Evolutionary conservation across 352 stramenopile genomes (phyloP), one percentile per base, ranked within the genome.

Genomic region (Phytophthora foliorum): DNA sequence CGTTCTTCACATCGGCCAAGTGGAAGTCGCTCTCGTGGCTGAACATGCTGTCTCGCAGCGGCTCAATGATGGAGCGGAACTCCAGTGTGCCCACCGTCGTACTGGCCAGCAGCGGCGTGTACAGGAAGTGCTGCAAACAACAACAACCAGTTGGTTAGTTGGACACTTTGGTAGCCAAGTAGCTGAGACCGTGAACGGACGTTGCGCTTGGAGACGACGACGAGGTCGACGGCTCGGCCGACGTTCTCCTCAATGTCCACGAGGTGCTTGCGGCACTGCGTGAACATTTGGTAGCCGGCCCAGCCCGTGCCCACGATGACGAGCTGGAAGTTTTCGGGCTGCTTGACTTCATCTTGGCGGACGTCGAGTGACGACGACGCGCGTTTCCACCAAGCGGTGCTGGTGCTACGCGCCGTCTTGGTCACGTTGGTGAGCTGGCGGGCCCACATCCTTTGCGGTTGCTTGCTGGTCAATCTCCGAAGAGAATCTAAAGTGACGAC

Each of bases 31-130:
- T 74, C 68, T 94, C 75, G 72, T 91, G 70, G 36, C 84, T 83
- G 59, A 93, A 85, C 51, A 78, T 79, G 27, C 67, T 88, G 67
- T 93, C 97, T 2, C 97, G 91, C 44, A 99, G 82, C 13, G 97
- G 97, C 75, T 99, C 97, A 69, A 98, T 94, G 70, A 99, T 98
- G 24, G 87, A 96, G 7, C 97, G 93, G 80, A 99, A 99, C 80
- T 99, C 97, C 24, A 99, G 81, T 22, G 97, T 99, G 0, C 84
- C 93, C 32, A 98, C 92, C 2, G 97, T 98, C 29, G 96, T 99
- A 32, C 84, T 97, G 7, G 97, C 95, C 10, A 99, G 81, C 56
- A 99, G 75, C 21, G 97, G 97, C 34, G 97, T 99, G 88, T 99
- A 99, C 54, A 99, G 72, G 74, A 99, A 99, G 77, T 99, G 97